These are phyloP conservation scores for Cinchona pubescens DNA, from an alignment of 257 asterid genomes.

Conservation along the genomic window DNA sequence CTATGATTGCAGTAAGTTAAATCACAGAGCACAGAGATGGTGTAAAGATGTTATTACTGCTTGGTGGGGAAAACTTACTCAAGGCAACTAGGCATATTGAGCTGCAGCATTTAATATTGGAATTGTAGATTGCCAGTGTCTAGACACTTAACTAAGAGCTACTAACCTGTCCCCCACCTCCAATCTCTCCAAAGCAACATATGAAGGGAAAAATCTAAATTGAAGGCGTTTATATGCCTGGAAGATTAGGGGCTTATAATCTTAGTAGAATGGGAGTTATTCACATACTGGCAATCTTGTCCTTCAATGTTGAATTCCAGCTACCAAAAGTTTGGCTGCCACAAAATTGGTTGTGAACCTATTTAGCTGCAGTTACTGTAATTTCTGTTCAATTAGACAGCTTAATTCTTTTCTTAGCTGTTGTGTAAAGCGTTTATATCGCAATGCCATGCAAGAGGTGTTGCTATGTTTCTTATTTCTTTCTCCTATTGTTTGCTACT, in stretches of 20 bases:
- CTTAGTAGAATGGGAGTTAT: neutral
- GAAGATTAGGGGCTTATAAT: neutral
- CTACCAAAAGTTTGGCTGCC: neutral
- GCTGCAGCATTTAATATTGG: neutral
- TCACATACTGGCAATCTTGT: neutral
- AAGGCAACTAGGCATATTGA: neutral
- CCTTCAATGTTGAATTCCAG: neutral
- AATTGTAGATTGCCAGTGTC: neutral
- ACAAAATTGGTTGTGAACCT: neutral
- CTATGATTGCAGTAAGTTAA: neutral
- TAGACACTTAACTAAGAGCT: neutral
- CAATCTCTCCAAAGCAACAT: neutral
- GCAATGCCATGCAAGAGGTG: neutral
- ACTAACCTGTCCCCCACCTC: neutral
- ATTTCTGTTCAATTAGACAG: neutral
- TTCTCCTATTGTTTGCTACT: conserved; percentile 10
- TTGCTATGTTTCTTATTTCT: neutral
- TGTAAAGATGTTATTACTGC: neutral
- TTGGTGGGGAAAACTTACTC: neutral
- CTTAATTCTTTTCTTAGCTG: neutral
- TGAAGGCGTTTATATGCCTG: neutral
- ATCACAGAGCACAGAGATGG: neutral
- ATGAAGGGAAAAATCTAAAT: neutral
- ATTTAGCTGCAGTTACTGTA: neutral
- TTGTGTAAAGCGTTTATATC: neutral